A percentile compares a stretch with the other conserved stretches of the same genome.
Evolutionary conservation across 2,329 filamentous ascomycete species (phyloP).

Genomic region (Microsporum canis): DNA sequence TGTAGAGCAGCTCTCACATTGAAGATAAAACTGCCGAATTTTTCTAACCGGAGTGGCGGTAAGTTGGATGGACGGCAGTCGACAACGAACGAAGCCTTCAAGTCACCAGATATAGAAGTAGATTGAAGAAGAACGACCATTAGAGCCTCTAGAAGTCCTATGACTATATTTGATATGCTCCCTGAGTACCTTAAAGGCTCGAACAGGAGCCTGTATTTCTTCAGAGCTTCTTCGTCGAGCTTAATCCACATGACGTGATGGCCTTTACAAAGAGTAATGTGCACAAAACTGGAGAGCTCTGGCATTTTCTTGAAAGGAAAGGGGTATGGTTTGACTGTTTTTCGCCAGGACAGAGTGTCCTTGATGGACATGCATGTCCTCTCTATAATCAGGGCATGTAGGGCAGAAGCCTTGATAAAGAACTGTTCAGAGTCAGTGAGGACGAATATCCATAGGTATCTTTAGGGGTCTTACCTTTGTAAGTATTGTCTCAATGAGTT

Average conservation of each 20-base stretch:
- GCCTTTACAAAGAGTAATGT: not conserved
- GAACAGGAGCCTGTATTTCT: not conserved
- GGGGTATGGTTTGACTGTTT: not conserved
- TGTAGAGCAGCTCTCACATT: not conserved
- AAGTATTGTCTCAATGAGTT: constrained; percentile 1
- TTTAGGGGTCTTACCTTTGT: constrained; percentile 2
- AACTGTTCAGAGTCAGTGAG: not conserved
- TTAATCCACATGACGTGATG: constrained; percentile 7
- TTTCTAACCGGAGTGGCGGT: too few relatives aligned
- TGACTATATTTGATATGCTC: not conserved
- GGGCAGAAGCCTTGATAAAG: not conserved
- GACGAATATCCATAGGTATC: not conserved
- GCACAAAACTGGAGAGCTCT: not conserved
- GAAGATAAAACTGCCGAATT: not conserved
- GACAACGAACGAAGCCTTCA: constrained; percentile 1
- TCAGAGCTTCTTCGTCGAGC: constrained; percentile 3
- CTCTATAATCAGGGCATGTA: not conserved
- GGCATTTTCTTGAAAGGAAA: not conserved
- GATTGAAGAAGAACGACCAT: not conserved
- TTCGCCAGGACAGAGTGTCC: not conserved
- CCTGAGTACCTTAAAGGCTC: not conserved
- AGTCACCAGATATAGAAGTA: not conserved
- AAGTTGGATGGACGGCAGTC: not conserved
- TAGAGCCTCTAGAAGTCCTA: not conserved
- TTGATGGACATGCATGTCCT: constrained; percentile 1